Conservation (phyloP, 768 basidiomycete genomes). For the Agaricus blazei region DNA sequence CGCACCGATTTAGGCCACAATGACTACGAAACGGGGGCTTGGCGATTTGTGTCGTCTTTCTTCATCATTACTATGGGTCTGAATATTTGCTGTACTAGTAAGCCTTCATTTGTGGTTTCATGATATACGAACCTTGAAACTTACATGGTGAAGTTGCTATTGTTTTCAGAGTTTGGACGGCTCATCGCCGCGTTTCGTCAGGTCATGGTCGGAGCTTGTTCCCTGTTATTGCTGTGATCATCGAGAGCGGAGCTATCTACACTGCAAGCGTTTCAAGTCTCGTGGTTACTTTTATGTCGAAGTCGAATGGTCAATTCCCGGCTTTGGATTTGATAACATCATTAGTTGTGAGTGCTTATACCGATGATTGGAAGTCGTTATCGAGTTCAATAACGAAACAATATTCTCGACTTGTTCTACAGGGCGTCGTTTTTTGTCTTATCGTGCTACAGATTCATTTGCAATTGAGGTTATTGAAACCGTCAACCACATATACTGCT, state of each 20-base stretch:
- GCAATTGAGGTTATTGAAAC: neutral
- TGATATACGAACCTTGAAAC: no score
- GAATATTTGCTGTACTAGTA: slow-evolving; percentile 4
- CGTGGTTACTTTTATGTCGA: neutral
- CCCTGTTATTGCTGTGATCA: neutral
- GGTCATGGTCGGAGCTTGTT: neutral
- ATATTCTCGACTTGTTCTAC: neutral
- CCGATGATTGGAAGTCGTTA: no score
- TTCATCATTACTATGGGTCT: slow-evolving; percentile 3
- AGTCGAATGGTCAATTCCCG: neutral
- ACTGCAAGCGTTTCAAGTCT: neutral
- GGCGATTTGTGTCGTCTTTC: neutral
- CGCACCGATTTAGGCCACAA: neutral
- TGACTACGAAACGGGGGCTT: neutral
- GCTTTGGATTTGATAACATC: slow-evolving; percentile 4
- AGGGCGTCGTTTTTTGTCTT: slow-evolving; percentile 7
- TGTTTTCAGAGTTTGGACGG: neutral
- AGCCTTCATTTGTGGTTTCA: neutral
- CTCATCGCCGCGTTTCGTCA: neutral
- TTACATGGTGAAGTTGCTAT: neutral
- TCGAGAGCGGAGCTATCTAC: slow-evolving; percentile 7
- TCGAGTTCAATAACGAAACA: no score
- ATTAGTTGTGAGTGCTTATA: neutral
- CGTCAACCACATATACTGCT: no score
- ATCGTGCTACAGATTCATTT: slow-evolving; percentile 5